phyloP scores from a whole-genome alignment of 1,284 basidiomycete genomes.

The Malassezia cuniculi region DNA sequence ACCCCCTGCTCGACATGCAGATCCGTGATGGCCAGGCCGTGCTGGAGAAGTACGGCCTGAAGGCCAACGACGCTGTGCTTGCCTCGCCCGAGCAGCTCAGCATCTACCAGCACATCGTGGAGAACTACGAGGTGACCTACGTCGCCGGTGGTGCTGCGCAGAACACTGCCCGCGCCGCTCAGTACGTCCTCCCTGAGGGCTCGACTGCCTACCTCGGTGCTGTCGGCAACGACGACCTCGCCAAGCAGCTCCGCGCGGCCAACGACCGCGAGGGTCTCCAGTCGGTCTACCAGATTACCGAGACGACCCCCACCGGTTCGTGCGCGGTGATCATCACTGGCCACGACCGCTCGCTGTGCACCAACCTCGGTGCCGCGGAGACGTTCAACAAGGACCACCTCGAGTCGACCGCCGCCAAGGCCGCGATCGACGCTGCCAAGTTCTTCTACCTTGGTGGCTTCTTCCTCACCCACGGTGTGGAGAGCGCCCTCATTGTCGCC shows the following conservation, averaged over 20 bases:
- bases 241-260: conserved; percentile 75
- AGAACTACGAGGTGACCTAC: conserved; percentile 67
- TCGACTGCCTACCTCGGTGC: conserved; percentile 91
- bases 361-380: conserved; percentile 78
- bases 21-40: conserved; percentile 60
- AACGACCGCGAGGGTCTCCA: conserved; percentile 85
- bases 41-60: conserved; percentile 79
- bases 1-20: conserved; percentile 47
- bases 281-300: conserved; percentile 75
- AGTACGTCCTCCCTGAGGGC: conserved; percentile 56
- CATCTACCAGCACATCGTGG: conserved; percentile 69
- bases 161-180: conserved; percentile 87
- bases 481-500: conserved; percentile 62
- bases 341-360: conserved; percentile 85
- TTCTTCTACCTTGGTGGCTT: conserved; percentile 92
- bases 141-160: conserved; percentile 95
- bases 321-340: conserved; percentile 93
- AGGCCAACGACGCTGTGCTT: conserved; percentile 91
- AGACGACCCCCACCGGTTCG: conserved; percentile 80
- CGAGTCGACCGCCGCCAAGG: conserved; percentile 61
- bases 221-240: conserved; percentile 83
- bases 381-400: conserved; percentile 73
- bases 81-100: conserved; percentile 71
- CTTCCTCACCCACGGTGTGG: conserved; percentile 86
- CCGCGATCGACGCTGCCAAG: conserved; percentile 66